Conservation (phyloP, 192 early-diverging fungal genomes). For the Allomyces macrogynus region DNA sequence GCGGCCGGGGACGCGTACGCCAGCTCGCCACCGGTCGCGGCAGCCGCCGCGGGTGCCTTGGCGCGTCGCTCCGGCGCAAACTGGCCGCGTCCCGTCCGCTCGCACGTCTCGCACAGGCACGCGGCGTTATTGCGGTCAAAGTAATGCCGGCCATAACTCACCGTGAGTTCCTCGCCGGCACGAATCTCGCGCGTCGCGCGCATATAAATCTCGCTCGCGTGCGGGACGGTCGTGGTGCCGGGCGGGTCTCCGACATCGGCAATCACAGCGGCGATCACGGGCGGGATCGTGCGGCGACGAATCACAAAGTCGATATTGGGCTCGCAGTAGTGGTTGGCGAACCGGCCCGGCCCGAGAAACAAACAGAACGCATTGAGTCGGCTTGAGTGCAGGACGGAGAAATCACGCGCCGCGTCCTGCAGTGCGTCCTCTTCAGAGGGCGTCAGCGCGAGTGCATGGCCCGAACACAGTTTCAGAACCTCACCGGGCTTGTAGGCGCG, state of each 20-base stretch:
- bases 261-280: background rate
- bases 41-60: too few species aligned
- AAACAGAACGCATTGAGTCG: constrained; percentile 31
- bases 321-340: constrained; percentile 55
- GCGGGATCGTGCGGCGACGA: constrained; percentile 2
- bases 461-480: constrained; percentile 20
- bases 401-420: constrained; percentile 20
- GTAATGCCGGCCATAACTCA: constrained; percentile 41
- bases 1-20: too few species aligned
- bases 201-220: constrained; percentile 31
- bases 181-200: constrained; percentile 40
- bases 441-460: constrained; percentile 28
- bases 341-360: constrained; percentile 49
- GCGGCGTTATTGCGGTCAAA: constrained; percentile 46
- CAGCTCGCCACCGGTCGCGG: too few species aligned
- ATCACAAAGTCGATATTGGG: constrained; percentile 33
- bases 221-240: background rate
- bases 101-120: constrained; percentile 54
- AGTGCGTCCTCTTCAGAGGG: constrained; percentile 12
- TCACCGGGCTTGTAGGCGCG: constrained; percentile 13
- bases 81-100: constrained; percentile 25
- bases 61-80: constrained; percentile 5
- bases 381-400: constrained; percentile 42
- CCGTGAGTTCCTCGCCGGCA: constrained; percentile 50
- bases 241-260: too few species aligned